phyloP scores from a whole-genome alignment of 495 filamentous ascomycete genomes.

The Evernia prunastri region DNA sequence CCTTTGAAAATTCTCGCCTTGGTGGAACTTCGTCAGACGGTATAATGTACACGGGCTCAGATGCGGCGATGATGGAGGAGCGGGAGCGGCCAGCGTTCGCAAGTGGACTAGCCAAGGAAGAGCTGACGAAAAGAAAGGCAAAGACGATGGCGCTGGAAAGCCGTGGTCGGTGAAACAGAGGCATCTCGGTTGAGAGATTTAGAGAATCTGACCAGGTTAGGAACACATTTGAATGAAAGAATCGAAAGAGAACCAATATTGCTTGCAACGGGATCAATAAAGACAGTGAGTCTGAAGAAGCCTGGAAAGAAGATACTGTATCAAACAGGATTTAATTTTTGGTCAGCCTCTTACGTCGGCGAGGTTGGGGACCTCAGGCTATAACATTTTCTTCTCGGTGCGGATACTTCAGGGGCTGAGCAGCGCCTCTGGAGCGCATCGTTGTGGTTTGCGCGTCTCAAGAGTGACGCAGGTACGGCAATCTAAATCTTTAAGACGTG shows the following conservation, averaged over 20 bases:
- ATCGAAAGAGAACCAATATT: neutral
- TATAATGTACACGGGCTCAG: neutral
- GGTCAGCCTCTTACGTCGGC: neutral
- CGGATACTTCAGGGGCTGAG: neutral
- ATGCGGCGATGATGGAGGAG: neutral
- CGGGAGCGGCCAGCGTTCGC: neutral
- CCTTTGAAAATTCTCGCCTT: neutral
- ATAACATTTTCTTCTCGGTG: neutral
- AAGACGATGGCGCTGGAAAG: neutral
- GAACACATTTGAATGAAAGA: neutral
- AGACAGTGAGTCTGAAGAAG: neutral
- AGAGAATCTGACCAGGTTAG: neutral
- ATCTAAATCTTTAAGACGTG: neutral
- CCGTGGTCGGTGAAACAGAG: neutral
- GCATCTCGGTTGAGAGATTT: neutral
- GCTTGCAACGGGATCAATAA: neutral
- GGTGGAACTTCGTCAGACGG: neutral
- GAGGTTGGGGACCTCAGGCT: neutral
- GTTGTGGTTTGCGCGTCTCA: neutral
- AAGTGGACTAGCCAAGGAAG: neutral
- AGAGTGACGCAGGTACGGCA: slow-evolving; percentile 1
- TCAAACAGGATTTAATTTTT: too few species aligned
- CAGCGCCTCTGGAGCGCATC: neutral
- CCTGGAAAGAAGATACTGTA: neutral
- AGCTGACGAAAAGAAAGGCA: neutral